Conservation (phyloP, 2,329 filamentous ascomycete genomes). For the Claviceps pusilla region DNA sequence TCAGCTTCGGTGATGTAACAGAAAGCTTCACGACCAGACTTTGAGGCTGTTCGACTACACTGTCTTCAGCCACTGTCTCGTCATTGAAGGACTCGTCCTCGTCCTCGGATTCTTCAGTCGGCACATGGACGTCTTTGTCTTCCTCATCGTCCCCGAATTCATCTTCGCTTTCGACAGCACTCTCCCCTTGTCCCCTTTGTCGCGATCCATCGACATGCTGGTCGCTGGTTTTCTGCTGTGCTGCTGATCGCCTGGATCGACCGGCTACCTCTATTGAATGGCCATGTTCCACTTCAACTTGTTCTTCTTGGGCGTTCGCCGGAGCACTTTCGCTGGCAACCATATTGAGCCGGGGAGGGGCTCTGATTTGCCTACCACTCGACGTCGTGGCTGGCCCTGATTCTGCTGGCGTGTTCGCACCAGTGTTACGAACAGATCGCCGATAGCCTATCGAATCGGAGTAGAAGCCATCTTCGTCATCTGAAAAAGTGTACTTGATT, state of each 20-base stretch:
- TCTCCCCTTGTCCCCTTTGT: slow-evolving; percentile 31
- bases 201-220: slow-evolving; percentile 24
- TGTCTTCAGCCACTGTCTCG: slow-evolving; percentile 39
- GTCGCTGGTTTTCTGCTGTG: slow-evolving; percentile 34
- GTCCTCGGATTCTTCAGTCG: slow-evolving; percentile 42
- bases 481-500: slow-evolving; percentile 90
- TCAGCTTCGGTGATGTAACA: slow-evolving; percentile 28
- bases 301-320: slow-evolving; percentile 31
- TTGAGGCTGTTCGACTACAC: slow-evolving; percentile 31
- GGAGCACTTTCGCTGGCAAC: slow-evolving; percentile 37
- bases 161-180: slow-evolving; percentile 55
- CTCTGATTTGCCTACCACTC: slow-evolving; percentile 72
- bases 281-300: slow-evolving; percentile 24
- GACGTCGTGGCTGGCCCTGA: slow-evolving; percentile 53
- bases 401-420: slow-evolving; percentile 58
- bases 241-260: slow-evolving; percentile 34
- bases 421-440: slow-evolving; percentile 60
- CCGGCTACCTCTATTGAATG: slow-evolving; percentile 29
- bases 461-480: slow-evolving; percentile 61
- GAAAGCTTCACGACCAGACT: slow-evolving; percentile 65
- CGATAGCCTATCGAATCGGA: slow-evolving; percentile 46
- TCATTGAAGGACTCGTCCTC: slow-evolving; percentile 41
- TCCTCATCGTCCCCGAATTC: slow-evolving; percentile 64
- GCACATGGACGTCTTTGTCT: slow-evolving; percentile 50
- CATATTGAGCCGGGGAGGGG: slow-evolving; percentile 50